Evolutionary conservation across 148 eudicot species (phyloP).

Genomic region (Agrostemma githago): DNA sequence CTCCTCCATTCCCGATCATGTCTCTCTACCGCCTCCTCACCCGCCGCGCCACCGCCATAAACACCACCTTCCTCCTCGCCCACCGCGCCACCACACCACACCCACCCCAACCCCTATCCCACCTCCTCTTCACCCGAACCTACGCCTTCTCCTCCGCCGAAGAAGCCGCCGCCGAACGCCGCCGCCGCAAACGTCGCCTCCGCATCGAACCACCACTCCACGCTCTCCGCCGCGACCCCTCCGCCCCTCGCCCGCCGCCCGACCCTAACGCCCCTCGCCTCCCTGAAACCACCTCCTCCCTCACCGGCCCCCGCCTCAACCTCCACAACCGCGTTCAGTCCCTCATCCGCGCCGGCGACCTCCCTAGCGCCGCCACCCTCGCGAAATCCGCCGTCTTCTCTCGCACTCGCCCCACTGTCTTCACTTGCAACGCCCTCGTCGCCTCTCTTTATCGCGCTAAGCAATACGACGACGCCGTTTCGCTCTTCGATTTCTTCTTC

Average conservation of each 20-base stretch:
- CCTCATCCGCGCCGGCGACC: slow-evolving; percentile 76
- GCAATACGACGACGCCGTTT: slow-evolving; percentile 50
- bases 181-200: slow-evolving; percentile 84
- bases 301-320: slow-evolving; percentile 72
- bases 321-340: slow-evolving; percentile 89
- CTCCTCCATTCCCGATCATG: slow-evolving; percentile 20
- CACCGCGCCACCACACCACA: slow-evolving; percentile 7
- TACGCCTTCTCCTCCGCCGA: slow-evolving; percentile 81
- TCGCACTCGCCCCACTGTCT: slow-evolving; percentile 65
- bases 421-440: slow-evolving; percentile 81
- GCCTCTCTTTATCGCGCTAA: slow-evolving; percentile 65
- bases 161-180: slow-evolving; percentile 94
- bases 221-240: slow-evolving; percentile 60
- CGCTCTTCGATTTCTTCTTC: slow-evolving; percentile 62
- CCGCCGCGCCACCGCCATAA: slow-evolving; percentile 26
- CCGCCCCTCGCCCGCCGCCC: slow-evolving; percentile 36
- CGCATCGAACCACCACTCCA: slow-evolving; percentile 81
- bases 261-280: slow-evolving; percentile 44
- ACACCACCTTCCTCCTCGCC: slow-evolving; percentile 13
- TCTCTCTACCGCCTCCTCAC: slow-evolving; percentile 38
- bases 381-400: slow-evolving; percentile 76
- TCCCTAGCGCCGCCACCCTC: slow-evolving; percentile 48
- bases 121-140: slow-evolving; percentile 31
- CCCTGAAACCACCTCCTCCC: slow-evolving; percentile 68
- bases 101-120: background rate